Conservation (phyloP, 768 basidiomycete species). For the Kwoniella heveanensis region DNA sequence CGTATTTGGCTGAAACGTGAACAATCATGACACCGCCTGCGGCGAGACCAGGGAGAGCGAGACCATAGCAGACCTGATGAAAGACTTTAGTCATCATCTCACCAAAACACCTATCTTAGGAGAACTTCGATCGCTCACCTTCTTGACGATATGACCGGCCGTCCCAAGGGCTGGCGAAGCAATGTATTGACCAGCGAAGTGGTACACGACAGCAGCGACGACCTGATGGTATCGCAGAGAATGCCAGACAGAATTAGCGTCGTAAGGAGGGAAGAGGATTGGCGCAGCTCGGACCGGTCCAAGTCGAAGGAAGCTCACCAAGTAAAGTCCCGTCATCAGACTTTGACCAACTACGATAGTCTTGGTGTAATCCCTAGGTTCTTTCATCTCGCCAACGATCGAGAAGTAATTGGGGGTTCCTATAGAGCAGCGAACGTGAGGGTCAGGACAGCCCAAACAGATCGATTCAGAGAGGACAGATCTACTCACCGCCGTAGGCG, state of each 20-base stretch:
- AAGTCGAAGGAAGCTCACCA: constrained; percentile 38
- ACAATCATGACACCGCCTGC: constrained; percentile 33
- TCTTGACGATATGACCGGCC: constrained; percentile 49
- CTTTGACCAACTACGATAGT: constrained; percentile 45
- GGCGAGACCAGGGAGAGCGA: constrained; percentile 40
- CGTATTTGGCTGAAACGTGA: constrained; percentile 19
- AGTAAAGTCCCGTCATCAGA: constrained; percentile 42
- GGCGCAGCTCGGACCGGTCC: neutral
- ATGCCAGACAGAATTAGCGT: no score
- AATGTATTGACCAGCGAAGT: constrained; percentile 48
- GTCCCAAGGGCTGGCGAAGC: constrained; percentile 53
- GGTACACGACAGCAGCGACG: constrained; percentile 51
- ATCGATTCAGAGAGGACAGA: neutral
- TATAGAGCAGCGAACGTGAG: neutral
- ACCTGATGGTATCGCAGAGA: no score
- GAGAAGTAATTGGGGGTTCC: constrained; percentile 37
- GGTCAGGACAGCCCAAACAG: neutral
- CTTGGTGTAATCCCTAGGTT: constrained; percentile 53
- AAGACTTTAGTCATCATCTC: no score
- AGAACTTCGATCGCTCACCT: constrained; percentile 24
- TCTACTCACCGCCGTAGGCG: constrained; percentile 39
- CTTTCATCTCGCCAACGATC: constrained; percentile 55
- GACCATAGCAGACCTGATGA: constrained; percentile 45
- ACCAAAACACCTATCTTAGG: no score
- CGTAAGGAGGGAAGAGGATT: no score